Base-by-base conservation (phyloP, 495 filamentous ascomycete species). In the Cercophora scortea region DNA sequence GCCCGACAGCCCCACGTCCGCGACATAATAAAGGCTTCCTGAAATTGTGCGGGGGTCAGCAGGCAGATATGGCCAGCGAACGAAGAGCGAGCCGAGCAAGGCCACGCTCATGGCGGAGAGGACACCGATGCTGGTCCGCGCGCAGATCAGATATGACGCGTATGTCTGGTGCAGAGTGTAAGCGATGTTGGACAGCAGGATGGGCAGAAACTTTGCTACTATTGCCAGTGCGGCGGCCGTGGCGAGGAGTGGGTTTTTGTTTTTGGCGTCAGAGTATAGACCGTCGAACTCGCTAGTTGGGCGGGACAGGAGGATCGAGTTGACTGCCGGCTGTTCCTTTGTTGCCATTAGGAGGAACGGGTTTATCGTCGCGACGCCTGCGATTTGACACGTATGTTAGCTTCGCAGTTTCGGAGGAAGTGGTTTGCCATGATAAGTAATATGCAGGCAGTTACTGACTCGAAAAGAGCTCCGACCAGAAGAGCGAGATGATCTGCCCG, bases 151-250 rank as follows among this genome's bases (percentile, higher is more conserved):
- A 17, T 38, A 49, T 6, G 47, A 49, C 13, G 25, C 12, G 35
- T 49, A 49, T 1, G 47, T 49, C 36, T 49, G 47, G 13, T 49
- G 33, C 15, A 49, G 33, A 9, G n/a, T 49, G 15, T 49, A 49
- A 1, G 32, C 34, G 12, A 49, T 40, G 16, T 49, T 49, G 8
- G 47, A 39, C 35, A 49, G 38, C 12, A 49, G n/a, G 47, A 49
- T 35, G 36, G 47, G 47, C 11, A 49, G 34, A n/a, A 40, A 40
- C 34, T 40, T 49, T 5, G 47, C 25, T 2, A 49, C 16, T 16
- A 49, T 39, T 1, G 47, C 13, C 12, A 49, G 4, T 9, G 18
- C 16, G 33, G 33, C 33, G 10, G 35, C 47, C 11, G 40, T 12
- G 33, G 18, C n/a, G 8, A 17, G 15, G 6, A 41, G 19, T 3